Evolutionary conservation across 2,329 filamentous ascomycete genomes (phyloP).

Genomic region (Paecilomyces dactylethromorphus): DNA sequence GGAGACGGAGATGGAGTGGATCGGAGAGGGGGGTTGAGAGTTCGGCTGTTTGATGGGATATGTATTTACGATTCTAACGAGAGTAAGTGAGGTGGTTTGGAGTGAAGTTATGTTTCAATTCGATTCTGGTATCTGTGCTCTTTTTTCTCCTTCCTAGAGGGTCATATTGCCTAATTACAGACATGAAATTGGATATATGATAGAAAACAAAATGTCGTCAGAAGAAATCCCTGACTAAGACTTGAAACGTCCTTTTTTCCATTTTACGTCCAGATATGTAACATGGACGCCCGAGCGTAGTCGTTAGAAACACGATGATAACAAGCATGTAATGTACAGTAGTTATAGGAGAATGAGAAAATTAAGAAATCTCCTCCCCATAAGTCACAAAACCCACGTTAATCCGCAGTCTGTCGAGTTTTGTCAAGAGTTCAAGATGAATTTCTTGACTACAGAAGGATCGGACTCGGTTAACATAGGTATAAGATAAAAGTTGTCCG

Average conservation of each 20-base stretch:
- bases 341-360: background rate
- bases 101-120: background rate
- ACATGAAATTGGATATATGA: background rate
- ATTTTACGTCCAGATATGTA: background rate
- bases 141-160: background rate
- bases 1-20: conserved; percentile 15
- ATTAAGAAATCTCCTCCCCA: background rate
- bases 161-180: background rate
- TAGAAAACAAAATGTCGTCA: background rate
- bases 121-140: background rate
- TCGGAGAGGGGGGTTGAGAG: conserved; percentile 7
- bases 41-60: background rate
- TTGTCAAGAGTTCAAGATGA: background rate
- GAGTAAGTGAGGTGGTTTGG: background rate
- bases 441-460: background rate
- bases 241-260: background rate
- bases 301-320: background rate
- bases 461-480: background rate
- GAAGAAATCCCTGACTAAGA: background rate
- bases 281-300: background rate
- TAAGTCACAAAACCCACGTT: background rate
- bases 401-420: background rate
- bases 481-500: background rate
- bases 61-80: background rate
- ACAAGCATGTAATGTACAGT: background rate